A percentile compares a stretch with the other conserved stretches of the same genome.
phyloP scores from a whole-genome alignment of 2,329 filamentous ascomycete species.

The Diplocarpon mali region DNA sequence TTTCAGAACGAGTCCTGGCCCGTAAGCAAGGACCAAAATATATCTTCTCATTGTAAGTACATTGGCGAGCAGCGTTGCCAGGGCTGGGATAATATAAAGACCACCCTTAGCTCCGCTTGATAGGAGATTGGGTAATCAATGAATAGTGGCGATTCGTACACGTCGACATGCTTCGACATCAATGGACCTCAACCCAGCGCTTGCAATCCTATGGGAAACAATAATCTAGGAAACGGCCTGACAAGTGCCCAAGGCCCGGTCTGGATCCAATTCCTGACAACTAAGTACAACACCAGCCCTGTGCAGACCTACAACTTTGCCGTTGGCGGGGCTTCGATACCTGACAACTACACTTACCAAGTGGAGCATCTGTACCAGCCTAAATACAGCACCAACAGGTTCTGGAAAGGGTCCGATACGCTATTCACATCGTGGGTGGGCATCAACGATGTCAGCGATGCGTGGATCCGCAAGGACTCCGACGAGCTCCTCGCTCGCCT shows the following conservation, averaged over 20 bases:
- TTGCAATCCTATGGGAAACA: constrained; percentile 27
- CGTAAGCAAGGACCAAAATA: background rate
- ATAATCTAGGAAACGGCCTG: constrained; percentile 22
- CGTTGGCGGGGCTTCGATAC: constrained; percentile 29
- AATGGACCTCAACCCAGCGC: constrained; percentile 21
- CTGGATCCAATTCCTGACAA: constrained; percentile 37
- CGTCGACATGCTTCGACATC: constrained; percentile 26
- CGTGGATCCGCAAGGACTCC: background rate
- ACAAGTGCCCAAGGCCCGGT: constrained; percentile 35
- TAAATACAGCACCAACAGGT: constrained; percentile 20
- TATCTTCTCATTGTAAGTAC: constrained; percentile 1
- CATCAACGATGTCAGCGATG: constrained; percentile 35
- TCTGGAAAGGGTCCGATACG: constrained; percentile 29
- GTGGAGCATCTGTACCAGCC: constrained; percentile 5
- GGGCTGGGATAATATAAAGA: background rate
- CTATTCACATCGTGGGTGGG: constrained; percentile 40
- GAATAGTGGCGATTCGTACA: constrained; percentile 28
- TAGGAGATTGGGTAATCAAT: background rate
- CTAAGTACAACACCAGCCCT: constrained; percentile 27
- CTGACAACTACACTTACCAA: constrained; percentile 26
- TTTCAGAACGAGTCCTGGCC: background rate
- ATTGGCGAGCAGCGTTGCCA: background rate
- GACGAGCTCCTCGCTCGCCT: background rate
- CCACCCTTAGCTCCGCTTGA: too few species aligned
- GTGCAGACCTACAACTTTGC: constrained; percentile 38